Base-by-base conservation (phyloP, 2,329 filamentous ascomycete genomes). In the Dothiorella sarmentorum region DNA sequence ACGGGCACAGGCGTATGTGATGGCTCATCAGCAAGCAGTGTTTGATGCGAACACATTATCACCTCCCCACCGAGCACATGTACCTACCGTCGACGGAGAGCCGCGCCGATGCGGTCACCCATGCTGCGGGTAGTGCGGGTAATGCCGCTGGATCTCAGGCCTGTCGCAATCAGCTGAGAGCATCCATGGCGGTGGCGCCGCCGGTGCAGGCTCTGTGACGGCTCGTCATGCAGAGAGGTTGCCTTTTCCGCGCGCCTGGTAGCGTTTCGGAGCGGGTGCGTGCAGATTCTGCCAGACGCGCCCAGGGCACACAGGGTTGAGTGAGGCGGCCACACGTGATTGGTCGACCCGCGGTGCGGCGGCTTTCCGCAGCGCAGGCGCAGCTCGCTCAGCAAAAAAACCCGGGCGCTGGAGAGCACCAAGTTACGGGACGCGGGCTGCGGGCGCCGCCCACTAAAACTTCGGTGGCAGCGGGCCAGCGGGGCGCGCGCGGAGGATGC, bases 111-210 rank as follows among this genome's bases (percentile, higher is more conserved):
- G 49, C 49, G 49, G 49, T 53, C 49, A 53, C 49, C 49, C 49
- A 40, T 53, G 49, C 49, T 53, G 49, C 43, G 55, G 55, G 55
- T 58, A 47, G 26, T 58, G 55, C 55, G 55, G 55, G 55, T 33
- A 33, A 45, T 57, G 42, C 56, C 56, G 56, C 56, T 58, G 56
- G 33, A 49, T 49, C 42, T 58, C 40, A 43, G 17, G 45, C 24
- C 38, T 33, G 44, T 52, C 37, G 45, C 43, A 52, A 52, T 52
- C 44, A 58, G 56, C 43, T 58, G 56, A 58, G 44, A 35, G 43
- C 22, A 58, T 38, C 56, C 56, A 51, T 58, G 45, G 35, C 10
- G 45, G 44, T 51, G 56, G 56, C 45, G 56, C 40, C 56, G 45
- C 29, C 27, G 24, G 37, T 43, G 44, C 44, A 51, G 45, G 40